Base-by-base conservation (phyloP, 768 basidiomycete genomes). In the Naganishia friedmannii region DNA sequence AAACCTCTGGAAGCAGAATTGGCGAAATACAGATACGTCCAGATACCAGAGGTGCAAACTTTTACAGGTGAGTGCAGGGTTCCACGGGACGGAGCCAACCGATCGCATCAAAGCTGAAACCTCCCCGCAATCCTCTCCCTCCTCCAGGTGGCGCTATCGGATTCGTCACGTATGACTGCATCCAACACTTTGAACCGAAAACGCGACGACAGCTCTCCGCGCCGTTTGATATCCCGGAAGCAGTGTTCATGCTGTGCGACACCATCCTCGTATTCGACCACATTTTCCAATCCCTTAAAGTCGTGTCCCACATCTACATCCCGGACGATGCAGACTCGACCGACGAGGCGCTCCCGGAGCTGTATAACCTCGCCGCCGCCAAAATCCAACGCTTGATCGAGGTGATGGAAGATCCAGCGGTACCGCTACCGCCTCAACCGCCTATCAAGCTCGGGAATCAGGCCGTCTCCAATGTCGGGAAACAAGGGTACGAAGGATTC, bases 261-360 rank as follows among this genome's bases (percentile, higher is more conserved):
- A 93, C 94, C 17, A 86, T 99, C 73, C 86, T 99, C 80, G 87
- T 98, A 77, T 98, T 93, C 82, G 96, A 99, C 79, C 96, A 98
- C 81, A 88, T 98, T 70, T 96, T 87, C 84, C 95, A 97, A 81
- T 91, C 86, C 45, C 83, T 98, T 82, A 97, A 96, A 81, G 87
- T 97, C 73, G 93, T 98, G 75, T 95, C 95, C 21, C 96, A 99
- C 79, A 90, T 98, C 72, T 92, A 93, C 83, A 86, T 88, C 72
- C 91, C 92, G 0, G 86, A 88, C 75, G 85, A 87, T 23, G 87
- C 86, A 0, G 82, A 87, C 9, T 69, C 76, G 1, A 53, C 75
- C 0, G 67, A 73, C 0, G 67, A 73, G 0, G 85, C 90, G 77
- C 83, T 96, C 42, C 84, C 88, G 4, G 91, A 91, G 75, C 87